Evolutionary conservation across 768 basidiomycete species (phyloP), one percentile per base, ranked within the genome.

Genomic region (Russula dissimulans): DNA sequence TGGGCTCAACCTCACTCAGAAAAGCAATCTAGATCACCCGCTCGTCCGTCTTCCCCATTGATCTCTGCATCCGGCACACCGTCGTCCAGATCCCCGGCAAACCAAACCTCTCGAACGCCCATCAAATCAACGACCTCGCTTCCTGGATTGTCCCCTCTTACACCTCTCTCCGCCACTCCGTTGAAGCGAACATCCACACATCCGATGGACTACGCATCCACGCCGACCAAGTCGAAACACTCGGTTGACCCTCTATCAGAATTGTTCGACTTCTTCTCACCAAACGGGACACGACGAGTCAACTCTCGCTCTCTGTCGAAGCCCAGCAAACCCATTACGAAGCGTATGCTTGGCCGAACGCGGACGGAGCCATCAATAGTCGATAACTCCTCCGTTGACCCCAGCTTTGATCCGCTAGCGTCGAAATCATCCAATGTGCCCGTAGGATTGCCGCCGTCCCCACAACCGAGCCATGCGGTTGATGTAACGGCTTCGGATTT

Each of bases 321-420:
- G 29, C 45, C 26, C 26, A 57, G 62, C 18, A 71, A 73, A 46
- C 50, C 65, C 15, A 69, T 89, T 5, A 78, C 85, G 11, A 84
- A 82, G 58, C 84, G 87, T 22, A 90, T 90, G 87, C 80, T 89
- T 1, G 78, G 79, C 9, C 79, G 87, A 1, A 83, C 86, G 12
- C 80, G 76, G 57, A 89, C 87, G 0, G 86, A 86, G 31, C 75
- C 83, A 1, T 79, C 78, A n/a, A n/a, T 53, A 5, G 67, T 31
- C 8, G 65, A 65, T 36, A 31, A 46, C 6, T 18, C 44, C 10
- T 26, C 49, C 18, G 48, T 81, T 50, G 75, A 75, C 61, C 54
- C 62, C 17, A 54, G 67, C 54, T 54, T 69, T 62, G 51, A 70
- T 44, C 50, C 67, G 63, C 31, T 70, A 64, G 39, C 55, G 54